Percentiles rank a stretch among this genome's conserved stretches.
These are phyloP conservation scores for Citrus glauca DNA, from an alignment of 345 rosid genomes.

Conservation along the genomic window DNA sequence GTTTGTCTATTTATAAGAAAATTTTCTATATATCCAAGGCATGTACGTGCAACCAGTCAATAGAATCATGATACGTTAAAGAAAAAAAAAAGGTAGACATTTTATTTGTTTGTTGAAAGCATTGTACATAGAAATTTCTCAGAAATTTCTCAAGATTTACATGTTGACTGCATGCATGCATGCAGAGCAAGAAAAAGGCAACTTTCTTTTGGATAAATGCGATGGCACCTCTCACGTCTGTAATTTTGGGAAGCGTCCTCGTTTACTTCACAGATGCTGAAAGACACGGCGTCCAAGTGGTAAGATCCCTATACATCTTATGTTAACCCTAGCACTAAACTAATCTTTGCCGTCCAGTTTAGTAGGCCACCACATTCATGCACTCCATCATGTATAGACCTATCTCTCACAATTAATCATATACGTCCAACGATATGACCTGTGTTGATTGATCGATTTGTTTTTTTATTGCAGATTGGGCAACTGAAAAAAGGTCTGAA, in stretches of 20 bases:
- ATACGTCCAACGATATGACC: neutral
- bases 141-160: no score
- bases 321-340: neutral
- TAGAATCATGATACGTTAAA: no score
- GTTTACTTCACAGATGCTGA: constrained; percentile 87
- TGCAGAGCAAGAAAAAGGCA: constrained; percentile 70
- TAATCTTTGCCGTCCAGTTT: neutral
- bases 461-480: constrained; percentile 55
- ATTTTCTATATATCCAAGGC: no score
- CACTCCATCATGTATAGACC: neutral
- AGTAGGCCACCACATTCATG: no score
- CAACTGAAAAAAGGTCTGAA: constrained; percentile 78
- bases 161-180: neutral
- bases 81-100: no score
- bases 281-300: constrained; percentile 96
- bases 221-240: constrained; percentile 86
- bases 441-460: neutral
- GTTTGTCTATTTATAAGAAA: no score
- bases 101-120: no score
- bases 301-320: constrained; percentile 14
- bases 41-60: no score
- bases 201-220: constrained; percentile 87
- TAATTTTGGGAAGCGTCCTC: constrained; percentile 78
- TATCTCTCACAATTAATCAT: neutral
- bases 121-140: no score